phyloP scores from a whole-genome alignment of 139 green algal species.

The Picochlorum sp. region DNA sequence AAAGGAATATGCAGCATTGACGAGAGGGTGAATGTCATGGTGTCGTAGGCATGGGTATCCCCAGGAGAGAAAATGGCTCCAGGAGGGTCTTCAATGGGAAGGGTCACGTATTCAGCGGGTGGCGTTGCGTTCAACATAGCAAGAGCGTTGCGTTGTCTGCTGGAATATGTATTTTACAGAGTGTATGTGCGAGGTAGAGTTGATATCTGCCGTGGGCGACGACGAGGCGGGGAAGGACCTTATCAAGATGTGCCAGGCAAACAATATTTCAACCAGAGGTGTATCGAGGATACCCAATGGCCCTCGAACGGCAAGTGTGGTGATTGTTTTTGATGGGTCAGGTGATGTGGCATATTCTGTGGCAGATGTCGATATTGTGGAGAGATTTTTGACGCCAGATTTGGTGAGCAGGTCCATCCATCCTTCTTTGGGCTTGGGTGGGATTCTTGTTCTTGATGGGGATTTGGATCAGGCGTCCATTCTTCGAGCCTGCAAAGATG shows the following conservation, averaged over 20 bases:
- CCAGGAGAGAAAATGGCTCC: no score
- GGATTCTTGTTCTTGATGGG: constrained; percentile 8
- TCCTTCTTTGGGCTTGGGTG: neutral
- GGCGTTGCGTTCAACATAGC: no score
- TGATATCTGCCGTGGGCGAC: no score
- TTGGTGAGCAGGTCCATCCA: neutral
- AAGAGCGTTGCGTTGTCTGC: no score
- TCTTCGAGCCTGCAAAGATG: neutral
- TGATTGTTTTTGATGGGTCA: constrained; percentile 14
- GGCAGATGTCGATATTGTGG: constrained; percentile 40
- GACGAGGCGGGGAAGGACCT: constrained; percentile 35
- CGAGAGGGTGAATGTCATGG: no score
- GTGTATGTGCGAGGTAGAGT: no score
- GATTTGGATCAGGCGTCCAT: constrained; percentile 5
- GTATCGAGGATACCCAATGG: constrained; percentile 14
- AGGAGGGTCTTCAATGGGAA: no score
- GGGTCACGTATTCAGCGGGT: no score
- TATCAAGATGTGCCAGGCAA: constrained; percentile 13
- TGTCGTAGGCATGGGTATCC: no score
- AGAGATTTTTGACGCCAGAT: neutral
- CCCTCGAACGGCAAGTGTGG: constrained; percentile 11
- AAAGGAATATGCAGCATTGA: no score
- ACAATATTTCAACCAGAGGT: constrained; percentile 4
- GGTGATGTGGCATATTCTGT: constrained; percentile 57
- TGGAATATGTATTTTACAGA: no score